Conservation (phyloP, 2,329 filamentous ascomycete species). For the Neurospora crassa region DNA sequence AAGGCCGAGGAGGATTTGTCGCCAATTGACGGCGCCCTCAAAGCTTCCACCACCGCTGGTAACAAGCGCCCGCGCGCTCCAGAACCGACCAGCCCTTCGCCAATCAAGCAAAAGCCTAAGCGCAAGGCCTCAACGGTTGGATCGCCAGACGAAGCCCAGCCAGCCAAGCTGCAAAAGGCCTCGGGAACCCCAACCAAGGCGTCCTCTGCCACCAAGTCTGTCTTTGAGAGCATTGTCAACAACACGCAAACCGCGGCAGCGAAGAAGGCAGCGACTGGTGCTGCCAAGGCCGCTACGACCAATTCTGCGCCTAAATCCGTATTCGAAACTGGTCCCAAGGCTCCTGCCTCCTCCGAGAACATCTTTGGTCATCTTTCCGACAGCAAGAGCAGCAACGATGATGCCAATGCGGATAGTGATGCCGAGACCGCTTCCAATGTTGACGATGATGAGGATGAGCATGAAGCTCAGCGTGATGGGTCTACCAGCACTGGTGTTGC, state of each 20-base stretch:
- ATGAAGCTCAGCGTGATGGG: constrained; percentile 24
- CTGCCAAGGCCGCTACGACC: constrained; percentile 22
- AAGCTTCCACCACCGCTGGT: constrained; percentile 26
- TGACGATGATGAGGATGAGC: constrained; percentile 29
- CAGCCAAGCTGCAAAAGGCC: constrained; percentile 41
- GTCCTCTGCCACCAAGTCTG: constrained; percentile 43
- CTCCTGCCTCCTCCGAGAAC: constrained; percentile 29
- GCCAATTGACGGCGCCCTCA: constrained; percentile 27
- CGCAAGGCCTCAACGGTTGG: constrained; percentile 38
- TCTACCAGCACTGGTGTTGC: constrained; percentile 29
- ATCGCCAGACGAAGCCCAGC: constrained; percentile 36
- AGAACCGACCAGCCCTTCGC: constrained; percentile 24
- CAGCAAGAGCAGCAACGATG: constrained; percentile 43
- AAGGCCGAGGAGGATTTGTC: constrained; percentile 45
- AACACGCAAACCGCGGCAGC: constrained; percentile 24
- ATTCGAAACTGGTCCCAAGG: constrained; percentile 26
- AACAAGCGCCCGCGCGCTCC: constrained; percentile 40
- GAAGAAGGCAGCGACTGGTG: constrained; percentile 19
- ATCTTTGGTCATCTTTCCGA: constrained; percentile 54
- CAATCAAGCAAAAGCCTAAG: constrained; percentile 37
- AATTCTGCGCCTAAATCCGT: constrained; percentile 29
- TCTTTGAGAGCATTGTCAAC: constrained; percentile 49
- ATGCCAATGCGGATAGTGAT: constrained; percentile 28
- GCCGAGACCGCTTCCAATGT: constrained; percentile 15
- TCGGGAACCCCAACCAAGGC: constrained; percentile 19